These are phyloP conservation scores for Zymoseptoria tritici DNA, from an alignment of 2,329 filamentous ascomycete genomes.

Conservation along the genomic window DNA sequence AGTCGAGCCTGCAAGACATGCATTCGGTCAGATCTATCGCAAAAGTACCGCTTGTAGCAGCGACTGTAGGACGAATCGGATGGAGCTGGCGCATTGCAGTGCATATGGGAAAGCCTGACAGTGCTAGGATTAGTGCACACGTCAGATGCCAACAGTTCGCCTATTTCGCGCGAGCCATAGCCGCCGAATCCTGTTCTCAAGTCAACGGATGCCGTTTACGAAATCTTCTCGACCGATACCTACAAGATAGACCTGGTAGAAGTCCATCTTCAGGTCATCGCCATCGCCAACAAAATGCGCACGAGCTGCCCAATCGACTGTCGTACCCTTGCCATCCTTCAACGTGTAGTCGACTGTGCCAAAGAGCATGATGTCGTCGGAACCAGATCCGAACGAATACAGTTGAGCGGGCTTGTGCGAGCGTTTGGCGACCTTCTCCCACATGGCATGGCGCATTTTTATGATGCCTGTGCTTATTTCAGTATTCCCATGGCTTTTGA, in stretches of 20 bases:
- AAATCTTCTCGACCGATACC: conserved; percentile 20
- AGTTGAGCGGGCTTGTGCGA: conserved; percentile 42
- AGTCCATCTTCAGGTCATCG: conserved; percentile 47
- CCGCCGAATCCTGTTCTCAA: conserved; percentile 17
- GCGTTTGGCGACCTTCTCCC: conserved; percentile 44
- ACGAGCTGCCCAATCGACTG: conserved; percentile 49
- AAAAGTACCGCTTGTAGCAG: no score
- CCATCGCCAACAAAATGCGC: conserved; percentile 46
- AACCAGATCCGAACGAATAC: conserved; percentile 42
- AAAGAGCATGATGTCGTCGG: conserved; percentile 48
- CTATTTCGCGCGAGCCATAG: conserved; percentile 20
- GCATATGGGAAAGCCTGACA: no score
- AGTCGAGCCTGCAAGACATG: no score
- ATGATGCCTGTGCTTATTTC: conserved; percentile 40
- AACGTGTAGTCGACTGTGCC: conserved; percentile 47
- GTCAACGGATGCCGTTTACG: not conserved
- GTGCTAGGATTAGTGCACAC: no score
- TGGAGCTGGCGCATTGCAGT: not conserved
- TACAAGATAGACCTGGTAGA: conserved; percentile 50
- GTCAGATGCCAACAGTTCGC: not conserved
- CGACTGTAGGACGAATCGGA: not conserved
- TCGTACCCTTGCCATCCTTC: conserved; percentile 41
- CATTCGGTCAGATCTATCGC: no score
- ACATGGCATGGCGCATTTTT: conserved; percentile 44
- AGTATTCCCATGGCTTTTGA: not conserved